Percentiles rank a stretch among this genome's conserved stretches.
phyloP scores from a whole-genome alignment of 257 asterid species.

The Solanum medicagineum region DNA sequence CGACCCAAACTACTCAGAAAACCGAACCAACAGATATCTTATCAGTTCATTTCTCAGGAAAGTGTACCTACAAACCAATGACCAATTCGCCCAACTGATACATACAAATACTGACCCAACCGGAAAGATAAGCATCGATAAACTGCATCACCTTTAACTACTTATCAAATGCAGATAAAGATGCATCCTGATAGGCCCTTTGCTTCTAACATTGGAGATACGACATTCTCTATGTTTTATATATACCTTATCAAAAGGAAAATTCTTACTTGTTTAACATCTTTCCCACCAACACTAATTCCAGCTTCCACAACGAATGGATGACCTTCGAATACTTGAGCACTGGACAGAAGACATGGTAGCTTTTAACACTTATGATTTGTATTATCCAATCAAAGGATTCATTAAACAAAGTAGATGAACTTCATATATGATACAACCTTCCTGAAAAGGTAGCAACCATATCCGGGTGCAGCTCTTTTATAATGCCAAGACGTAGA shows the following conservation, averaged over 20 bases:
- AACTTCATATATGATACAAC: conserved; percentile 15
- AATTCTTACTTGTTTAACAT: conserved; percentile 72
- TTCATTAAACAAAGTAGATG: background rate
- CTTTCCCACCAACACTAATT: conserved; percentile 86
- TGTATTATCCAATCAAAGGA: background rate
- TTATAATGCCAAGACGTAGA: conserved; percentile 74
- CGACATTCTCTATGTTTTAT: background rate
- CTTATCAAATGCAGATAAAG: background rate
- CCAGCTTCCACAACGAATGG: conserved; percentile 95
- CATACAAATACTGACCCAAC: background rate
- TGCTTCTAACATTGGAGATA: background rate
- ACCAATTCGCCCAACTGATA: background rate
- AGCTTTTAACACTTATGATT: background rate
- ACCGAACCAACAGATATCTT: background rate
- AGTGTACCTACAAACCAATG: background rate
- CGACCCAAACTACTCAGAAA: background rate
- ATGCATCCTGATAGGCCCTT: background rate
- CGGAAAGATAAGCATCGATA: background rate
- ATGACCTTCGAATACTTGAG: conserved; percentile 95
- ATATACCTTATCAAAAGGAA: background rate
- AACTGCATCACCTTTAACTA: background rate
- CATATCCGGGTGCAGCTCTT: conserved; percentile 92
- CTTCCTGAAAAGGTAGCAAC: conserved; percentile 96
- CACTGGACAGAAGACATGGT: conserved; percentile 24
- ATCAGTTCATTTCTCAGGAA: background rate